Conservation (phyloP, 495 filamentous ascomycete genomes). For the Aspergillus bertholletiae region DNA sequence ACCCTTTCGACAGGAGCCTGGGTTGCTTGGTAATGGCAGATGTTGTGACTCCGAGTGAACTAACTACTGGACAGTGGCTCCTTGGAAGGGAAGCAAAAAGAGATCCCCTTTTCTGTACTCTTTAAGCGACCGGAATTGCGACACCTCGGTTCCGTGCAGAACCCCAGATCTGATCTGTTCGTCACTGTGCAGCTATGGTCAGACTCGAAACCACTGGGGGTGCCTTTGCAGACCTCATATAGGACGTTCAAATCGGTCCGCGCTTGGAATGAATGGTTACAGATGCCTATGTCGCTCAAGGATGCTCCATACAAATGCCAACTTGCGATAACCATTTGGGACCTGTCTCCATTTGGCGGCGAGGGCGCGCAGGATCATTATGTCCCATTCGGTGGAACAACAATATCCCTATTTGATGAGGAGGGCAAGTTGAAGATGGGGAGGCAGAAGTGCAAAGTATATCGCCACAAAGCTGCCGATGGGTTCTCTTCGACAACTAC, state of each 20-base stretch:
- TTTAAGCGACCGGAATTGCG: slow-evolving; percentile 72
- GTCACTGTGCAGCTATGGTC: slow-evolving; percentile 93
- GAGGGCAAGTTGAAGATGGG: slow-evolving; percentile 89
- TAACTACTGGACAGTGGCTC: slow-evolving; percentile 54
- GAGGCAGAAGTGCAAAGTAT: slow-evolving; percentile 83
- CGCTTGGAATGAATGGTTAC: slow-evolving; percentile 95
- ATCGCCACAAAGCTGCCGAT: slow-evolving; percentile 80
- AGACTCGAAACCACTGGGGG: slow-evolving; percentile 89
- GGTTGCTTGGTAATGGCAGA: neutral
- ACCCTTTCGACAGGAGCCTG: too few species aligned
- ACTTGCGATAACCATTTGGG: slow-evolving; percentile 93
- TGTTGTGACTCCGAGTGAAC: slow-evolving; percentile 6
- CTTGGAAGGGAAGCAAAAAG: slow-evolving; percentile 81
- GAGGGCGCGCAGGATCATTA: slow-evolving; percentile 65
- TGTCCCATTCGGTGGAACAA: slow-evolving; percentile 91
- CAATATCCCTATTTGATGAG: slow-evolving; percentile 81
- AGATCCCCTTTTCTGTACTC: slow-evolving; percentile 73
- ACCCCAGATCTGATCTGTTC: slow-evolving; percentile 78
- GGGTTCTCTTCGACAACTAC: slow-evolving; percentile 78
- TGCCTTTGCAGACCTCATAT: slow-evolving; percentile 88
- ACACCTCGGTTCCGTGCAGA: slow-evolving; percentile 78
- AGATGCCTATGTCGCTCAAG: slow-evolving; percentile 76
- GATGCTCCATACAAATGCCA: slow-evolving; percentile 74
- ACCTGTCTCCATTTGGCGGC: slow-evolving; percentile 75
- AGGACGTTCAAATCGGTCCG: slow-evolving; percentile 78